Conservation (phyloP, 805 yeast species). For the Zygoascus ofunaensis region DNA sequence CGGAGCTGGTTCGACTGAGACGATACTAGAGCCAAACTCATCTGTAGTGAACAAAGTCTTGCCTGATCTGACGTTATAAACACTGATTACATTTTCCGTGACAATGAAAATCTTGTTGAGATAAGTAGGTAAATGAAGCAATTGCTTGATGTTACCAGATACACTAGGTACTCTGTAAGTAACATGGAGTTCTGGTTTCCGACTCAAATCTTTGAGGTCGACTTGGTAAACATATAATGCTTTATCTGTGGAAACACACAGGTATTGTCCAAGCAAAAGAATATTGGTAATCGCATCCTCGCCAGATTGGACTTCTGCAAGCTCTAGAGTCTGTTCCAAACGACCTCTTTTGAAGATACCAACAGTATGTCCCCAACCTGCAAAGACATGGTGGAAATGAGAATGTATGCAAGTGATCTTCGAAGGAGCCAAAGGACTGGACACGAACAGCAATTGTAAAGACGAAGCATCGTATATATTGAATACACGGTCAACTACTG, state of each 20-base stretch:
- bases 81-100: slow-evolving; percentile 51
- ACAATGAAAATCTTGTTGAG: slow-evolving; percentile 80
- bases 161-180: slow-evolving; percentile 47
- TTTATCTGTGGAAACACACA: slow-evolving; percentile 46
- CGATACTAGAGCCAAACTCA: slow-evolving; percentile 44
- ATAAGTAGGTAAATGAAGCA: slow-evolving; percentile 83
- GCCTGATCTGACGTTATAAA: slow-evolving; percentile 72
- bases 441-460: slow-evolving; percentile 74
- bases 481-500: slow-evolving; percentile 81
- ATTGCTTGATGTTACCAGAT: slow-evolving; percentile 61
- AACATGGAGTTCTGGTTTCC: slow-evolving; percentile 53
- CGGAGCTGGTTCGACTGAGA: slow-evolving; percentile 75
- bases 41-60: slow-evolving; percentile 51
- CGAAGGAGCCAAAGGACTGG: slow-evolving; percentile 63
- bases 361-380: slow-evolving; percentile 58
- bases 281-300: slow-evolving; percentile 39
- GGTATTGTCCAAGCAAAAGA: slow-evolving; percentile 66
- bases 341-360: slow-evolving; percentile 80
- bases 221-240: slow-evolving; percentile 48
- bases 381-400: slow-evolving; percentile 77
- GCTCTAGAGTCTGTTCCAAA: slow-evolving; percentile 37
- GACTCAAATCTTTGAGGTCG: slow-evolving; percentile 33
- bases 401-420: slow-evolving; percentile 66
- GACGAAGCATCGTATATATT: slow-evolving; percentile 88
- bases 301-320: slow-evolving; percentile 25